Evolutionary conservation across 2,329 filamentous ascomycete species (phyloP).

Genomic region (Trichophyton verrucosum): DNA sequence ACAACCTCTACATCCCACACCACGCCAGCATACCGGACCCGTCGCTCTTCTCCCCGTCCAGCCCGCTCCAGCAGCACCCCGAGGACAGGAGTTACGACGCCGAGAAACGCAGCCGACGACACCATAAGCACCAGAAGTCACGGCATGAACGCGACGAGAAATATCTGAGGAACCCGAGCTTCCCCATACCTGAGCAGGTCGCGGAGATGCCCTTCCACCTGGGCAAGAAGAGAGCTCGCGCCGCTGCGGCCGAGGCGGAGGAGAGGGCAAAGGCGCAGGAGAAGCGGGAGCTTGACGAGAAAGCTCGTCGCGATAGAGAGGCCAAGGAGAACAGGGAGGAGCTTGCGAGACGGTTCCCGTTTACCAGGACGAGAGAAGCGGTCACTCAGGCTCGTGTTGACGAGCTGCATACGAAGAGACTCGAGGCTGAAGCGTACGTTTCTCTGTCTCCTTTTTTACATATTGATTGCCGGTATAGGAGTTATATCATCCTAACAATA

Average conservation of each 20-base stretch:
- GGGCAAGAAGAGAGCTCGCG: constrained; percentile 2
- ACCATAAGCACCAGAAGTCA: background rate
- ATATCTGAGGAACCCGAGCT: background rate
- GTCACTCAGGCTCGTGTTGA: constrained; percentile 26
- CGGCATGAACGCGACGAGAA: constrained; percentile 1
- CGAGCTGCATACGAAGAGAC: constrained; percentile 50
- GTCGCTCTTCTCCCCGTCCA: background rate
- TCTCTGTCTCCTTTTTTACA: constrained; percentile 18
- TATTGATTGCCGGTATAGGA: background rate
- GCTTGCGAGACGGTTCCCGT: constrained; percentile 1
- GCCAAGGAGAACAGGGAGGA: background rate
- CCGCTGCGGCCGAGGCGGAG: background rate
- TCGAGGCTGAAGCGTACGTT: constrained; percentile 61
- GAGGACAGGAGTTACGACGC: background rate
- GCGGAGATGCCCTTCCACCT: constrained; percentile 1
- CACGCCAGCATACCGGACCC: background rate
- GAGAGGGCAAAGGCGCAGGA: background rate
- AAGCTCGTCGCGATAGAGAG: background rate
- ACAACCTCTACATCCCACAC: constrained; percentile 3
- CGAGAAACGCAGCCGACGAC: background rate
- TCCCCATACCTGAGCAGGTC: background rate
- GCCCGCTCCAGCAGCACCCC: background rate
- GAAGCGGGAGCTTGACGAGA: background rate
- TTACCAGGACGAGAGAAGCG: constrained; percentile 18
- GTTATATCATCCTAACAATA: background rate